These are phyloP conservation scores for Leccinum huronense DNA, from an alignment of 1,284 basidiomycete genomes.

Conservation along the genomic window DNA sequence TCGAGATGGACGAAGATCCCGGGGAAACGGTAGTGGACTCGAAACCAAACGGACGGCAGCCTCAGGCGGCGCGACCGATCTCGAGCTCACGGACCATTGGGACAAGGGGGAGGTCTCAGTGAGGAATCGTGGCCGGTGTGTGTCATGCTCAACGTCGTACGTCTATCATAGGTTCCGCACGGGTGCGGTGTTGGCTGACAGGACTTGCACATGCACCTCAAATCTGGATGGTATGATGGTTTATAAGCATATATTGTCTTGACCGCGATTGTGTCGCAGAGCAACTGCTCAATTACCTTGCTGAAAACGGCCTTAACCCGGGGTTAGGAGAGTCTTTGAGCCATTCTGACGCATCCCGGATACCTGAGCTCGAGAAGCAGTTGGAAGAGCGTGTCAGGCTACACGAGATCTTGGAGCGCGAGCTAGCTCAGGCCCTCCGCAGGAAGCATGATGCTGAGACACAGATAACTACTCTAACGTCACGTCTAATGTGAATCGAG, in stretches of 20 bases:
- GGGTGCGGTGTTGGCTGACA: no score
- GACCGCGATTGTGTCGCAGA: no score
- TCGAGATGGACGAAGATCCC: constrained; percentile 54
- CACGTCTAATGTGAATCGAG: constrained; percentile 28
- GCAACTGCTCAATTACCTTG: constrained; percentile 60
- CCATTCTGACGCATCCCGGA: constrained; percentile 46
- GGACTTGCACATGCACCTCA: constrained; percentile 1
- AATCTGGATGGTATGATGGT: no score
- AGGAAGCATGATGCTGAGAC: constrained; percentile 73
- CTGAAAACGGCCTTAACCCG: constrained; percentile 81
- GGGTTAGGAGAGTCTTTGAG: constrained; percentile 59
- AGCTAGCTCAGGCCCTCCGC: constrained; percentile 61
- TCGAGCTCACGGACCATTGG: constrained; percentile 81
- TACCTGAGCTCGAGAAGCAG: constrained; percentile 73
- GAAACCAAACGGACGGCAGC: constrained; percentile 47
- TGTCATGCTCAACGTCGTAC: constrained; percentile 71
- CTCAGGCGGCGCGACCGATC: constrained; percentile 52
- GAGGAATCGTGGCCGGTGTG: constrained; percentile 67
- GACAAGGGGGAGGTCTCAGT: constrained; percentile 68
- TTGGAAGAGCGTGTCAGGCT: constrained; percentile 69
- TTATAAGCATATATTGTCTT: no score
- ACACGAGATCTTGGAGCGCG: constrained; percentile 72
- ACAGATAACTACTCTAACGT: constrained; percentile 61
- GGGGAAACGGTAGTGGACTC: constrained; percentile 38
- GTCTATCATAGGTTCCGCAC: no score